Percentiles rank a stretch among this genome's conserved stretches.
phyloP scores from a whole-genome alignment of 305 asterid species.

The Withania somnifera region DNA sequence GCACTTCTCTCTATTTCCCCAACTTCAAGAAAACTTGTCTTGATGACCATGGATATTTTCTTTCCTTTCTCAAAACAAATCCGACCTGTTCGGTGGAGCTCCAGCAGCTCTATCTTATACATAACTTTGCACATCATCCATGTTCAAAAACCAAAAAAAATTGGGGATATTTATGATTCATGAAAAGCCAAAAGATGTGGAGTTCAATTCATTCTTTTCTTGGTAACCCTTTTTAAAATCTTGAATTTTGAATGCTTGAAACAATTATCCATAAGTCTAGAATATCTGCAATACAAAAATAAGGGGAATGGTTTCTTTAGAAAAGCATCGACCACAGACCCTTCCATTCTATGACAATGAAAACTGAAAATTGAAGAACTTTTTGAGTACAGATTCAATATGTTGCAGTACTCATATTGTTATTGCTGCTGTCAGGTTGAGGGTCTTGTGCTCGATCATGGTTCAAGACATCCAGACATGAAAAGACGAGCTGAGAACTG shows the following conservation, averaged over 20 bases:
- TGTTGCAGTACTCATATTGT: background rate
- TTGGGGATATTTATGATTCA: background rate
- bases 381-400: background rate
- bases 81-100: background rate
- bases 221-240: background rate
- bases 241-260: background rate
- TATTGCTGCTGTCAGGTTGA: conserved; percentile 49
- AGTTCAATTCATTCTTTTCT: background rate
- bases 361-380: background rate
- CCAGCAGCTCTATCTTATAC: background rate
- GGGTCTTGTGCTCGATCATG: conserved; percentile 99
- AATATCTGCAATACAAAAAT: background rate
- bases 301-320: background rate
- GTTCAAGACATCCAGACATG: conserved; percentile 99
- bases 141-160: background rate
- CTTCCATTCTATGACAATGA: background rate
- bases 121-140: background rate
- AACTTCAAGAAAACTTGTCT: background rate
- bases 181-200: background rate
- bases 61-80: background rate
- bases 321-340: background rate
- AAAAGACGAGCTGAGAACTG: conserved; percentile 95
- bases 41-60: background rate
- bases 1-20: background rate
- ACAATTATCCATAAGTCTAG: background rate